Conservation (phyloP, 2,329 filamentous ascomycete species). For the Fusarium chlamydosporum region DNA sequence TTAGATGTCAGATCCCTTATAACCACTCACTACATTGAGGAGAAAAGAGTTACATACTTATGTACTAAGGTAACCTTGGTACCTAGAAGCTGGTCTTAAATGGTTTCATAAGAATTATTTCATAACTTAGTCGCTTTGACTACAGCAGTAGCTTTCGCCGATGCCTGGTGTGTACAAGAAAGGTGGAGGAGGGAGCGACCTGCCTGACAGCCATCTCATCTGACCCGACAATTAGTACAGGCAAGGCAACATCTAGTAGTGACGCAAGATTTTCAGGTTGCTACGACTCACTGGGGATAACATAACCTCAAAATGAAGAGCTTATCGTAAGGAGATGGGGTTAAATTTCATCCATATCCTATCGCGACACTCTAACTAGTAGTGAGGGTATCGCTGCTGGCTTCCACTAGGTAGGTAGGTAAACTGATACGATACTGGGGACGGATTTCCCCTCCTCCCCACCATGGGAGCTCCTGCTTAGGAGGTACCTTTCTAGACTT, state of each 20-base stretch:
- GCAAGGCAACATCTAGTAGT: background rate
- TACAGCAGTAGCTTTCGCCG: background rate
- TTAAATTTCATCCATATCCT: too few species aligned
- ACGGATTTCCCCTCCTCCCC: constrained; percentile 18
- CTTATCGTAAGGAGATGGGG: background rate
- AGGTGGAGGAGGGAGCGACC: background rate
- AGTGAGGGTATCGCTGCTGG: too few species aligned
- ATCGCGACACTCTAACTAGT: too few species aligned
- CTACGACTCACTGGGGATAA: too few species aligned
- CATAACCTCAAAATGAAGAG: background rate
- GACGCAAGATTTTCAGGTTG: too few species aligned
- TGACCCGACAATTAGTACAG: background rate
- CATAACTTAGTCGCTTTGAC: background rate
- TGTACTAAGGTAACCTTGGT: too few species aligned
- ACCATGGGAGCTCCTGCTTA: constrained; percentile 8
- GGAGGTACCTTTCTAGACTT: background rate
- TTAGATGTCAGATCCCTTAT: background rate
- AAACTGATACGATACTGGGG: too few species aligned
- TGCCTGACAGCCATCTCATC: background rate
- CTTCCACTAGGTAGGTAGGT: too few species aligned
- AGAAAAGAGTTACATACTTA: too few species aligned
- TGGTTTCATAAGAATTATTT: too few species aligned
- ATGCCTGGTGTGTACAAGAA: background rate
- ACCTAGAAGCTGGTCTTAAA: too few species aligned
- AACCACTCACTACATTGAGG: background rate